Conservation (phyloP, 208 protist genomes). For the Crithidia thermophila region DNA sequence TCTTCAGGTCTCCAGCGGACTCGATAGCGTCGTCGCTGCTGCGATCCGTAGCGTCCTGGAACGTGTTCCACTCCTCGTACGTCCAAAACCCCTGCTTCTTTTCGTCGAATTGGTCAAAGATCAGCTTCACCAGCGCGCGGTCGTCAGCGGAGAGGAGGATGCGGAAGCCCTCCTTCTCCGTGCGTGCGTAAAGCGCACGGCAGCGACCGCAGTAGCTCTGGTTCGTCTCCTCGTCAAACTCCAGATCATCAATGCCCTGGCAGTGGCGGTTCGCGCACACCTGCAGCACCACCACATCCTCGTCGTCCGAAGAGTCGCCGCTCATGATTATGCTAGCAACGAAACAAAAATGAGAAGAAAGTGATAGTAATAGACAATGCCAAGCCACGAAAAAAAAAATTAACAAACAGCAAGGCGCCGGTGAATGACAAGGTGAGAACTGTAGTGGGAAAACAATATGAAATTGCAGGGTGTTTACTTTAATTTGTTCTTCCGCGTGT, state of each 20-base stretch:
- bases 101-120: slow-evolving; percentile 67
- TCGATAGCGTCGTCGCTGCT: slow-evolving; percentile 36
- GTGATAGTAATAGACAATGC: neutral
- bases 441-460: too few relatives aligned
- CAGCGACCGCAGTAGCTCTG: slow-evolving; percentile 79
- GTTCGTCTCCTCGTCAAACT: slow-evolving; percentile 75
- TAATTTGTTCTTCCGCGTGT: too few relatives aligned
- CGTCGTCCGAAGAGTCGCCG: slow-evolving; percentile 59
- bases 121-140: slow-evolving; percentile 48
- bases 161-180: slow-evolving; percentile 69
- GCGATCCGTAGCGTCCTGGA: slow-evolving; percentile 50
- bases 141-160: slow-evolving; percentile 72
- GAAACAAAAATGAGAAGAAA: too few relatives aligned
- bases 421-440: too few relatives aligned
- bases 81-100: slow-evolving; percentile 61
- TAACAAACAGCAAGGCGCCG: neutral
- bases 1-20: slow-evolving; percentile 30
- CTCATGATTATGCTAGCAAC: too few relatives aligned
- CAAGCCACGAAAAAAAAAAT: neutral
- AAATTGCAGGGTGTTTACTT: too few relatives aligned
- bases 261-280: slow-evolving; percentile 76
- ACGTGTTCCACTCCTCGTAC: slow-evolving; percentile 65
- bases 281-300: slow-evolving; percentile 80
- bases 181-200: slow-evolving; percentile 59
- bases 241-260: slow-evolving; percentile 71